A percentile compares a stretch with the other conserved stretches of the same genome.
phyloP scores from a whole-genome alignment of 257 asterid genomes.

The Nicotiana noctiflora region DNA sequence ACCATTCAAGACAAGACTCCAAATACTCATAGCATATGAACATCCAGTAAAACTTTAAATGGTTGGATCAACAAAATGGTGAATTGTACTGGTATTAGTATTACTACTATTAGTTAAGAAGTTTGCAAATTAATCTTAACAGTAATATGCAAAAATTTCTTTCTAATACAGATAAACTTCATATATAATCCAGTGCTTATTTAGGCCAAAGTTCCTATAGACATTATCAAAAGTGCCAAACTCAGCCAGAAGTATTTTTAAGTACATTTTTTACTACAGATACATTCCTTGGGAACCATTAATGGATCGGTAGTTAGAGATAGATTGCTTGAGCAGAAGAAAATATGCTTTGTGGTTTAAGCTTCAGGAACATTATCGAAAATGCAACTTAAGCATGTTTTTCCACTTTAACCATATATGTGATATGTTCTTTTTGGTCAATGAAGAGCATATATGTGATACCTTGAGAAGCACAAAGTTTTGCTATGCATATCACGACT shows the following conservation, averaged over 20 bases:
- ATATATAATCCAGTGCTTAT: background rate
- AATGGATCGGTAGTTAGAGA: background rate
- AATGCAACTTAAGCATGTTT: background rate
- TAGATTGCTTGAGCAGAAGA: background rate
- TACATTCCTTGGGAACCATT: background rate
- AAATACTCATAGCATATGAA: background rate
- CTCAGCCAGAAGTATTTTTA: background rate
- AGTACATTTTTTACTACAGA: background rate
- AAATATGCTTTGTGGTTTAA: background rate
- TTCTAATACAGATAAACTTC: background rate
- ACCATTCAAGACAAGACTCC: background rate
- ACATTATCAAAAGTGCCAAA: background rate
- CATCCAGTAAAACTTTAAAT: background rate
- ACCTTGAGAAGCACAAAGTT: background rate
- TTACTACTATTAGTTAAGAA: background rate
- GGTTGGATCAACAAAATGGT: background rate
- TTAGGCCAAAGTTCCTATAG: background rate
- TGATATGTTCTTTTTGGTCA: background rate
- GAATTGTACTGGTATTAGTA: background rate
- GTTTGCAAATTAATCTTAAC: background rate
- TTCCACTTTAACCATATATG: background rate
- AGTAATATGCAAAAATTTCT: background rate
- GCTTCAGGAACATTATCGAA: background rate
- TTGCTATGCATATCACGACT: background rate
- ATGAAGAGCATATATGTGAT: background rate